Percentiles rank a stretch among this genome's conserved stretches.
phyloP scores from a whole-genome alignment of 1,284 basidiomycete species.

The Ganoderma leucocontextum region DNA sequence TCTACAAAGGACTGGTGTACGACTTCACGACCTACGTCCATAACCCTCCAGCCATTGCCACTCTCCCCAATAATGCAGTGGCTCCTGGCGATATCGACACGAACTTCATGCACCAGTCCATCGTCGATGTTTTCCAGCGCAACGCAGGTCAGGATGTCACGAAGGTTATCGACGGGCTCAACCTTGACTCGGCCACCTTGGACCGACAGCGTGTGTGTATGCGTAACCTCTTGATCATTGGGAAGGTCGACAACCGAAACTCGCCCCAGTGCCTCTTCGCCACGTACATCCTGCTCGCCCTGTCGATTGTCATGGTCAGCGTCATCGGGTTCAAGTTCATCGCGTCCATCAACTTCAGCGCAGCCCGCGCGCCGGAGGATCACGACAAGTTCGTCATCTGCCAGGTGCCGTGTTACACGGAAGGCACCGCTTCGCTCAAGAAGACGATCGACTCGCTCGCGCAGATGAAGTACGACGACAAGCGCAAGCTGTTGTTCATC shows the following conservation, averaged over 20 bases:
- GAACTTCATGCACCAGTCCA: slow-evolving; percentile 82
- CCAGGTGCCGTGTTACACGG: slow-evolving; percentile 98
- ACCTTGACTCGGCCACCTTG: slow-evolving; percentile 73
- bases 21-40: slow-evolving; percentile 85
- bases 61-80: slow-evolving; percentile 56
- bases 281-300: slow-evolving; percentile 89
- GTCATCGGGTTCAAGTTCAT: slow-evolving; percentile 99
- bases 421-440: slow-evolving; percentile 89
- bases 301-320: slow-evolving; percentile 93
- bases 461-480: slow-evolving; percentile 96
- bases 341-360: slow-evolving; percentile 90
- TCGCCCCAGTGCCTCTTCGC: slow-evolving; percentile 93
- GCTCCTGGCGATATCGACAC: slow-evolving; percentile 63
- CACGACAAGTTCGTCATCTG: slow-evolving; percentile 99
- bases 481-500: slow-evolving; percentile 93
- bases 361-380: slow-evolving; percentile 89
- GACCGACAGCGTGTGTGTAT: slow-evolving; percentile 87
- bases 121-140: slow-evolving; percentile 87
- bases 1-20: slow-evolving; percentile 89
- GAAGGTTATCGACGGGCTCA: slow-evolving; percentile 74
- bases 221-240: slow-evolving; percentile 92
- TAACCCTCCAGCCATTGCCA: slow-evolving; percentile 61
- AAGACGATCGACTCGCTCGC: slow-evolving; percentile 95
- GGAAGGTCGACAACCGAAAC: slow-evolving; percentile 92
- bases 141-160: slow-evolving; percentile 89